Evolutionary conservation across 805 yeast genomes (phyloP).

Genomic region (Sungouiella thailandica): DNA sequence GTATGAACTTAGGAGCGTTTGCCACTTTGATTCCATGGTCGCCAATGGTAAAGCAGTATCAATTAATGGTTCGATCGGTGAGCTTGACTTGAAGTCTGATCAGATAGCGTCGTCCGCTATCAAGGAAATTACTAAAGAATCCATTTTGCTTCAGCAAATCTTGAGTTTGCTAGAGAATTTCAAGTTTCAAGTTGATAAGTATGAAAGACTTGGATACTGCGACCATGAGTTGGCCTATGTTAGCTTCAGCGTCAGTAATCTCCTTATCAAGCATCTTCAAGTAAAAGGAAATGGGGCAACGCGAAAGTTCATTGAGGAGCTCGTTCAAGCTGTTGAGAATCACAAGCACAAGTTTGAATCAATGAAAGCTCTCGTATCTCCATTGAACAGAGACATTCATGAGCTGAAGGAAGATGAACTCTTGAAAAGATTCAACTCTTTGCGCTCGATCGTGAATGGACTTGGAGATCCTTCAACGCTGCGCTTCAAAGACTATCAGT

Average conservation of each 20-base stretch:
- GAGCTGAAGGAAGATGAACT: constrained; percentile 1
- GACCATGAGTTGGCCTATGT: constrained; percentile 35
- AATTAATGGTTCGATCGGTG: background rate
- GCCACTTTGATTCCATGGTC: background rate
- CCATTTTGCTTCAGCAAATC: background rate
- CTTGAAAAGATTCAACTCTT: background rate
- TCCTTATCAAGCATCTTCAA: background rate
- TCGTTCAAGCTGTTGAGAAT: background rate
- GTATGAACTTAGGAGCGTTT: background rate
- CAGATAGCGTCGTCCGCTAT: background rate
- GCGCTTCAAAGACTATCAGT: background rate
- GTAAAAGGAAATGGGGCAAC: background rate
- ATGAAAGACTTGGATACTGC: constrained; percentile 26
- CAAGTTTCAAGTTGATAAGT: constrained; percentile 27
- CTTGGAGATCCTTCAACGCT: background rate
- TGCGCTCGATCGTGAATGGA: background rate
- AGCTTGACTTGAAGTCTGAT: background rate
- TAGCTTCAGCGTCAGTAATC: constrained; percentile 11
- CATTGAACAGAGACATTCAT: too few species aligned
- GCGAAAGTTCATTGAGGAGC: background rate
- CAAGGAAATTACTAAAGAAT: background rate
- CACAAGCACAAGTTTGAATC: background rate
- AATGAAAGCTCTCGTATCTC: too few species aligned
- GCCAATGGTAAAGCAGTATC: background rate
- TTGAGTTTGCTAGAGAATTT: constrained; percentile 29